A percentile compares a stretch with the other conserved stretches of the same genome.
phyloP scores from a whole-genome alignment of 495 filamentous ascomycete genomes.

The Thermochaetoides thermophila region DNA sequence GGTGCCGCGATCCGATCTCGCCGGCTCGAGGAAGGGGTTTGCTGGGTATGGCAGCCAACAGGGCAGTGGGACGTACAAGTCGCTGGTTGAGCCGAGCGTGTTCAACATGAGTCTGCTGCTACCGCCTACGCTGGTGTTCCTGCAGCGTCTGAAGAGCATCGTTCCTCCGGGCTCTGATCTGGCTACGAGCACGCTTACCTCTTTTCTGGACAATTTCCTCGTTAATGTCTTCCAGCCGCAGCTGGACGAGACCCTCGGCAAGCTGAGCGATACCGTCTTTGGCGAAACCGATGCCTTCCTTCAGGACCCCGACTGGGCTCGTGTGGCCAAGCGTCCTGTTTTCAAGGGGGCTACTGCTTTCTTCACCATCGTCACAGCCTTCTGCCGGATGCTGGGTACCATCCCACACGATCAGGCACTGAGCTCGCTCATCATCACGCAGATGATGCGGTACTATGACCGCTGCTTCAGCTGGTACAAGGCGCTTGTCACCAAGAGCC shows the following conservation, averaged over 20 bases:
- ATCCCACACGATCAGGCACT: conserved; percentile 97
- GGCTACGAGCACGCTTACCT: conserved; percentile 72
- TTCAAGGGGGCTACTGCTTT: conserved; percentile 90
- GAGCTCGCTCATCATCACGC: conserved; percentile 72
- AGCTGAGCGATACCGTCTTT: conserved; percentile 69
- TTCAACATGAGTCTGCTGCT: conserved; percentile 95
- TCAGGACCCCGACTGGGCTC: conserved; percentile 67
- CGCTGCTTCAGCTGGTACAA: conserved; percentile 86
- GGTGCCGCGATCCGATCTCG: conserved; percentile 18
- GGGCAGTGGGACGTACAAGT: conserved; percentile 43
- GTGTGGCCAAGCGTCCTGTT: conserved; percentile 63
- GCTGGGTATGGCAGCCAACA: conserved; percentile 17
- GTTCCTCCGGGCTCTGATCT: conserved; percentile 77
- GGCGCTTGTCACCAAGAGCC: conserved; percentile 43
- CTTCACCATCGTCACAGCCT: conserved; percentile 70
- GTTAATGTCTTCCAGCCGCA: conserved; percentile 97
- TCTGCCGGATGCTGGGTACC: conserved; percentile 87
- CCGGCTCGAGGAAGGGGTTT: conserved; percentile 23
- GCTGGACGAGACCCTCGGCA: conserved; percentile 84
- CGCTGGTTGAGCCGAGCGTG: conserved; percentile 81
- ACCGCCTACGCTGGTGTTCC: conserved; percentile 83
- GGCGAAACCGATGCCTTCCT: conserved; percentile 79
- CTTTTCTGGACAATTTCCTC: conserved; percentile 95
- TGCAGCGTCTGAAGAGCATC: conserved; percentile 80
- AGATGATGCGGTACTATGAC: conserved; percentile 82